Evolutionary conservation across 2,329 filamentous ascomycete genomes (phyloP).

Genomic region (Phialemonium atrogriseum): DNA sequence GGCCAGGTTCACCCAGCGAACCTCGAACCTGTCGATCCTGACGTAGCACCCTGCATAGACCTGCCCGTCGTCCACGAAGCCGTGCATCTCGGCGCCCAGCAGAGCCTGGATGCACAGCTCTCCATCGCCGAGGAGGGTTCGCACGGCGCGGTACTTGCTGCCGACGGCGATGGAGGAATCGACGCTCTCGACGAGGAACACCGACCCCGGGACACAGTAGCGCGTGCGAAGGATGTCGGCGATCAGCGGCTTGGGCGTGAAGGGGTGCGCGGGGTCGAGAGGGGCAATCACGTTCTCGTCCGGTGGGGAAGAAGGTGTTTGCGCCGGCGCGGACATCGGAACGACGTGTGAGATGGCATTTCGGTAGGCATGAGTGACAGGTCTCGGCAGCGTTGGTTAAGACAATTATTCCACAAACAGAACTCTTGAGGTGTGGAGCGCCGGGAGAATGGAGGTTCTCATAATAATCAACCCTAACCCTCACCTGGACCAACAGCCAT

Average conservation of each 20-base stretch:
- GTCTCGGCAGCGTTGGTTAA: too few species aligned
- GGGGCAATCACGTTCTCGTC: slow-evolving; percentile 11
- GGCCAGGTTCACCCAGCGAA: slow-evolving; percentile 18
- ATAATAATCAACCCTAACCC: slow-evolving; percentile 1
- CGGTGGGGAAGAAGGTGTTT: background rate
- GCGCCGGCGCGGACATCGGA: background rate
- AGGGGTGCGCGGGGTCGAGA: slow-evolving; percentile 13
- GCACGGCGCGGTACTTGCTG: slow-evolving; percentile 32
- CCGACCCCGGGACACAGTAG: slow-evolving; percentile 35
- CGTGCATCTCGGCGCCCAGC: slow-evolving; percentile 35
- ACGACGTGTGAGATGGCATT: slow-evolving; percentile 2
- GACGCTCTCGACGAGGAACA: slow-evolving; percentile 35
- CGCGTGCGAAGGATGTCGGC: slow-evolving; percentile 38
- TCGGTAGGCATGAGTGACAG: too few species aligned
- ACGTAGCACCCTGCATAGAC: slow-evolving; percentile 41
- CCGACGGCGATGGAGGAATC: slow-evolving; percentile 8
- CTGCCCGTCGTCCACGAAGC: slow-evolving; percentile 36
- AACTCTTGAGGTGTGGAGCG: too few species aligned
- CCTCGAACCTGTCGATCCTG: slow-evolving; percentile 31
- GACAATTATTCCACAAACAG: too few species aligned
- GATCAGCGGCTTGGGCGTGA: slow-evolving; percentile 32
- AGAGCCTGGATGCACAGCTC: slow-evolving; percentile 46
- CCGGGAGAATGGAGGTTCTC: too few species aligned
- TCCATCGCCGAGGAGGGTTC: slow-evolving; percentile 44
- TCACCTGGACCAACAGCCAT: too few species aligned